Percentiles rank a stretch among this genome's conserved stretches.
Evolutionary conservation across 257 asterid species (phyloP).

Genomic region (Jasminum sambac): DNA sequence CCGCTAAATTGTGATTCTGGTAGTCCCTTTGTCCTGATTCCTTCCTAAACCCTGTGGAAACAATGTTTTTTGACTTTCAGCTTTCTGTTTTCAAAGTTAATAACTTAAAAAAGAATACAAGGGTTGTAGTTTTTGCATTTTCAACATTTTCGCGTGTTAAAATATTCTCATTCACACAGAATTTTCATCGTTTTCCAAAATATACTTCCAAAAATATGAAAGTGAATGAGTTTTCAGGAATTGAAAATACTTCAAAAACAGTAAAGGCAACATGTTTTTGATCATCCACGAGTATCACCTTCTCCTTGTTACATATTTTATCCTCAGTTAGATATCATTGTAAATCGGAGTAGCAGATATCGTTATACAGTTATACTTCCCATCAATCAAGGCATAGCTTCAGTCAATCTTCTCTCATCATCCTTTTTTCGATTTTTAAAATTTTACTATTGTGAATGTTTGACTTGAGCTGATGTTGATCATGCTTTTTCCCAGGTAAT

Average conservation of each 20-base stretch:
- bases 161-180: no score
- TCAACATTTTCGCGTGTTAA: no score
- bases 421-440: slow-evolving; percentile 2
- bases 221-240: no score
- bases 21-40: slow-evolving; percentile 22
- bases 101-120: no score
- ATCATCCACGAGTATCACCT: neutral
- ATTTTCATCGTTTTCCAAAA: no score
- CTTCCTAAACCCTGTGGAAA: neutral
- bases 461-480: neutral
- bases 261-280: no score
- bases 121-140: no score
- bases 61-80: neutral
- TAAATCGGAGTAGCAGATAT: neutral
- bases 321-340: neutral
- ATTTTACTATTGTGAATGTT: neutral
- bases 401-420: neutral
- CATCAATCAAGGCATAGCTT: no score
- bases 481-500: slow-evolving; percentile 54
- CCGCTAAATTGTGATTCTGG: slow-evolving; percentile 99
- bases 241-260: no score
- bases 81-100: neutral
- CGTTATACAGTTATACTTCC: no score
- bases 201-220: no score
- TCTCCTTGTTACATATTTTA: neutral